These are phyloP conservation scores for Globisporangium paroecandrum DNA, from an alignment of 352 stramenopile species.

Conservation along the genomic window DNA sequence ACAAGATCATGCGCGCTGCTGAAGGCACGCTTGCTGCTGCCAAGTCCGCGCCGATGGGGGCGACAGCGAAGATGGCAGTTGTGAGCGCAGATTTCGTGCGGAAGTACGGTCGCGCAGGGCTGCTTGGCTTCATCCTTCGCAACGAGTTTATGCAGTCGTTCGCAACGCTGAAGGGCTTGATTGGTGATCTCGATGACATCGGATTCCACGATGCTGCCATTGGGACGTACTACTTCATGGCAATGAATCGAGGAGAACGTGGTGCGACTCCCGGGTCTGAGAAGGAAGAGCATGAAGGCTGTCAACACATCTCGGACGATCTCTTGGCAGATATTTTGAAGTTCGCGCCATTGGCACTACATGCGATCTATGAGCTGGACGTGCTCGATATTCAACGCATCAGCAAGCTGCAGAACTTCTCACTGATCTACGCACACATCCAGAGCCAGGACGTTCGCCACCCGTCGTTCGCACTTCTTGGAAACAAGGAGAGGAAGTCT, in stretches of 20 bases:
- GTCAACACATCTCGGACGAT: constrained; percentile 59
- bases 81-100: constrained; percentile 83
- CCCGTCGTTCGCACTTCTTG: constrained; percentile 74
- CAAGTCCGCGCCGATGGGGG: constrained; percentile 75
- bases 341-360: constrained; percentile 72
- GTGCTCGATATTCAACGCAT: constrained; percentile 84
- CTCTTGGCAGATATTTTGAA: constrained; percentile 69
- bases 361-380: constrained; percentile 83
- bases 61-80: constrained; percentile 79
- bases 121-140: constrained; percentile 80
- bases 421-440: constrained; percentile 78
- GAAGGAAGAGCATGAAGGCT: constrained; percentile 51
- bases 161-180: constrained; percentile 73
- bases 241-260: constrained; percentile 79
- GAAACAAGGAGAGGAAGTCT: constrained; percentile 77
- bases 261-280: constrained; percentile 68
- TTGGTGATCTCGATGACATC: constrained; percentile 76
- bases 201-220: constrained; percentile 84
- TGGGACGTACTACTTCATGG: constrained; percentile 88
- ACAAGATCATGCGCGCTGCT: constrained; percentile 82
- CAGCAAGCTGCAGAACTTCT: constrained; percentile 72
- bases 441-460: constrained; percentile 79
- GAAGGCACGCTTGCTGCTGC: constrained; percentile 73
- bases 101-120: constrained; percentile 75
- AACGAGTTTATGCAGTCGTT: constrained; percentile 90